Evolutionary conservation across 305 asterid species (phyloP).

Genomic region (Andrographis paniculata): DNA sequence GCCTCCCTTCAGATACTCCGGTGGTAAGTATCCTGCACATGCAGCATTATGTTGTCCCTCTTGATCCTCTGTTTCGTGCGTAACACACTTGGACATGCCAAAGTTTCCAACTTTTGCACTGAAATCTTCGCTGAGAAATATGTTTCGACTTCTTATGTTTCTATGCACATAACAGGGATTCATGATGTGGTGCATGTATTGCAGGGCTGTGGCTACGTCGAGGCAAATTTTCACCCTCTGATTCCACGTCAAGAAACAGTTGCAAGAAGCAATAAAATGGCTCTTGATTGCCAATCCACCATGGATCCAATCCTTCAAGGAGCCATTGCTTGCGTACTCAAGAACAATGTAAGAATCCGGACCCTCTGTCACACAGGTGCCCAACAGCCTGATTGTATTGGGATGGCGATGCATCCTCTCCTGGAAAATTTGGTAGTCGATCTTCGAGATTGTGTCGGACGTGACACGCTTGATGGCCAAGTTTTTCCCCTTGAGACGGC

Average conservation of each 20-base stretch:
- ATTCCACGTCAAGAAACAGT: constrained; percentile 68
- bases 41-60: constrained; percentile 15
- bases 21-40: constrained; percentile 48
- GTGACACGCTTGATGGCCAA: constrained; percentile 47
- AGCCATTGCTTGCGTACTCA: constrained; percentile 68
- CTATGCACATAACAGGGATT: constrained; percentile 55
- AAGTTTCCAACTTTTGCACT: constrained; percentile 62
- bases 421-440: constrained; percentile 34
- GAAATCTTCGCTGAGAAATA: constrained; percentile 64
- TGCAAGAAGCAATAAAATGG: constrained; percentile 73
- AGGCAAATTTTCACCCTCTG: constrained; percentile 61
- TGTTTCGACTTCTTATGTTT: constrained; percentile 50
- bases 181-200: constrained; percentile 74
- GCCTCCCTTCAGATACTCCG: constrained; percentile 33
- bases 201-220: constrained; percentile 60
- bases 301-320: constrained; percentile 81
- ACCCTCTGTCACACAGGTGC: constrained; percentile 38
- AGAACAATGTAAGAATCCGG: constrained; percentile 46
- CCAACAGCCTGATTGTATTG: constrained; percentile 41
- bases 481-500: constrained; percentile 56
- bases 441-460: constrained; percentile 23
- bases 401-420: constrained; percentile 45
- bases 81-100: constrained; percentile 49
- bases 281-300: constrained; percentile 83
- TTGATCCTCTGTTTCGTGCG: constrained; percentile 19